These are phyloP conservation scores for Inga oerstediana DNA, from an alignment of 306 rosid genomes.

Conservation along the genomic window DNA sequence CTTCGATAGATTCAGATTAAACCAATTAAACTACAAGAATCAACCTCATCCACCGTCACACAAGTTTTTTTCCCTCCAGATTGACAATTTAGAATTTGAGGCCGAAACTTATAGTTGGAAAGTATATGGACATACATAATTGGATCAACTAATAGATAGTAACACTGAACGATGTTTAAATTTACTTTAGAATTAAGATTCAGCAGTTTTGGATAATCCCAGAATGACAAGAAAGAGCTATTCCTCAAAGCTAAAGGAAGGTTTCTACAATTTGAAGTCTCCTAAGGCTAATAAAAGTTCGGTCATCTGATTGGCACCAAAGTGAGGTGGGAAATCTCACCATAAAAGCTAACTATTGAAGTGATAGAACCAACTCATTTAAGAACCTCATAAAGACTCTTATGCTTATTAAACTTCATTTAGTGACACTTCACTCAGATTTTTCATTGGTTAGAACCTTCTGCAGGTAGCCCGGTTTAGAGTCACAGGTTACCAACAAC, in stretches of 20 bases:
- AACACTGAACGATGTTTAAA: background rate
- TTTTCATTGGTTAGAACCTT: too few relatives aligned
- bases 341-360: background rate
- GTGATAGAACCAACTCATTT: background rate
- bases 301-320: background rate
- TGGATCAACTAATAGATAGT: background rate
- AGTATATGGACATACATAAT: background rate
- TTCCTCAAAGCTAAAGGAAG: background rate
- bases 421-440: too few relatives aligned
- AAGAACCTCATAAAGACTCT: background rate
- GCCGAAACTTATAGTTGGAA: background rate
- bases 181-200: background rate
- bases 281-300: background rate
- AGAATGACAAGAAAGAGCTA: slow-evolving; percentile 11
- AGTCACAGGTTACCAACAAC: background rate
- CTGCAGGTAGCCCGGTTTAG: too few relatives aligned
- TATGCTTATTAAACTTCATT: too few relatives aligned
- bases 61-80: background rate
- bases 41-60: background rate
- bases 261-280: background rate
- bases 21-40: background rate
- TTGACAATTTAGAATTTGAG: background rate
- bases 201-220: background rate
- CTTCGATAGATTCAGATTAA: background rate
- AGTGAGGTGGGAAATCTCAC: background rate